Base-by-base conservation (phyloP, 305 asterid genomes). In the Fraxinus latifolia region DNA sequence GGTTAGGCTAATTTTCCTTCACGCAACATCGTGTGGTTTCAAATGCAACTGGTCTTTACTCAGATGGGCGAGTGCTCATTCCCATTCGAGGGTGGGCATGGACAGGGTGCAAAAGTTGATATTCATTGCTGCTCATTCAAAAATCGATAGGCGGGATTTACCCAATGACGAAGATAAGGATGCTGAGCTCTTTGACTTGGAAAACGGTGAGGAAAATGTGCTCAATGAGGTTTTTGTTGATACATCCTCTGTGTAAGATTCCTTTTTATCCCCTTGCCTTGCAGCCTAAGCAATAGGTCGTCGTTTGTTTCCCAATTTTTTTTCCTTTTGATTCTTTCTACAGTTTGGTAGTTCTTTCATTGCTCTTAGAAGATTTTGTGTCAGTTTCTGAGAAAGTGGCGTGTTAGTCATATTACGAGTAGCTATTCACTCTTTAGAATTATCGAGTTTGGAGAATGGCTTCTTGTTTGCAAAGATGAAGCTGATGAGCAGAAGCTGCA, bases 201-300 rank as follows among this genome's bases (percentile, higher is more conserved):
- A 91, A 80, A 95, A 94, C 65, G 94, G 99, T 86, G 99, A 92
- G 93, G 98, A 95, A 67, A 97, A 95, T 85, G 94, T 91, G 93
- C 95, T 95, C 83, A 93, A 93, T 90, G 98, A 95, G 82, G 97
- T 93, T 89, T 90, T 90, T 87, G 95, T 92, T 86, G 98, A 92
- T 92, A 91, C 98, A 73, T 90, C 98, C 88, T 89, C 95, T 84
- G 95, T 89, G 95, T 95, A 92, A 89, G 88, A 85, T 84, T 89
- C 88, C 84, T 67, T 55, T 50, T 83, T 80, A 85, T 70, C 1
- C 42, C 76, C 44, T 55, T 65, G 83, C 77, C 44, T 80, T 71
- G 29, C 39, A 84, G 81, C 74, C 84, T 72, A 73, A 82, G 75
- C 78, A 80, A 65, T 86, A 86, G 89, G 84, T 70, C 79, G 72